Percentiles rank a stretch among this genome's conserved stretches.
phyloP scores from a whole-genome alignment of 306 rosid species.

The Rosa rugosa region DNA sequence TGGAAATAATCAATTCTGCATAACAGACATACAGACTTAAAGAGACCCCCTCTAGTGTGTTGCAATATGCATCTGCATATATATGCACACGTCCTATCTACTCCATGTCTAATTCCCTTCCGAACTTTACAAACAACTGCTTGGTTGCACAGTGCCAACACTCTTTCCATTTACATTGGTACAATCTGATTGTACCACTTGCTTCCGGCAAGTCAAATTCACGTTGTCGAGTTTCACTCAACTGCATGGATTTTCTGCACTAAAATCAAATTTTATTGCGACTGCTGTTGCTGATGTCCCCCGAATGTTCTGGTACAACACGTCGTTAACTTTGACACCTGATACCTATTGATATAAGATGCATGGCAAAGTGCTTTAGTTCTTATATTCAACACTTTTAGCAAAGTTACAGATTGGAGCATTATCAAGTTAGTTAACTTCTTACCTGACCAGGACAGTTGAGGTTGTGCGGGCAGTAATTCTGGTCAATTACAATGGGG shows the following conservation, averaged over 20 bases:
- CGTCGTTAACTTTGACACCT: conserved; percentile 9
- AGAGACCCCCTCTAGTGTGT: not conserved
- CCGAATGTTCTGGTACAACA: not conserved
- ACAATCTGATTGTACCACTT: no score
- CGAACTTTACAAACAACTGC: not conserved
- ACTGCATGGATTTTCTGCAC: no score
- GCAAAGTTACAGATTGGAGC: not conserved
- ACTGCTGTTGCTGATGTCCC: no score
- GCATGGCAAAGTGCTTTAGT: no score
- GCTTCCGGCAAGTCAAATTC: no score
- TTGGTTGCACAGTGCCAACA: not conserved
- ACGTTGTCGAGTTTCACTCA: no score
- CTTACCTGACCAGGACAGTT: conserved; percentile 28
- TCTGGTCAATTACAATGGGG: conserved; percentile 52
- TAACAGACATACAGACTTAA: not conserved
- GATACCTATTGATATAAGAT: not conserved
- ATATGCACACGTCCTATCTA: not conserved
- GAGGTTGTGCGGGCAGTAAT: no score
- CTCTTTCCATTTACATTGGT: no score
- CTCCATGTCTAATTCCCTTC: no score
- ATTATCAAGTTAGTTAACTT: not conserved
- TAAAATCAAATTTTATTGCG: no score
- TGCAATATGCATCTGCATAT: not conserved
- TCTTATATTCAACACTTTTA: not conserved
- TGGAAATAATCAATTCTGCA: not conserved